Evolutionary conservation across 441 rosid species (phyloP).

Genomic region (Gossypium lobatum): DNA sequence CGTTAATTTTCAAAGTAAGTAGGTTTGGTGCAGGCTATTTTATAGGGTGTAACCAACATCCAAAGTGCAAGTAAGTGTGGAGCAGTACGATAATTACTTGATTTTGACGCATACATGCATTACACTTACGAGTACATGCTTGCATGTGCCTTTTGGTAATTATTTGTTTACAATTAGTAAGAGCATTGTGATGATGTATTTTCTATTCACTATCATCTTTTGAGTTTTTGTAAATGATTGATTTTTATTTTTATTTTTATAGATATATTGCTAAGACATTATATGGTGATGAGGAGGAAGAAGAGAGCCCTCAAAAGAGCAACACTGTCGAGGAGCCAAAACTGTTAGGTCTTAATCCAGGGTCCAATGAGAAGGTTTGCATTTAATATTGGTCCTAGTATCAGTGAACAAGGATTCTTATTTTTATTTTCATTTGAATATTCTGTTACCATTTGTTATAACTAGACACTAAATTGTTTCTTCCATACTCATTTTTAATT

Average conservation of each 20-base stretch:
- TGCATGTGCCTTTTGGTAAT: neutral
- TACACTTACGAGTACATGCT: neutral
- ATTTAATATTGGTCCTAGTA: slow-evolving; percentile 12
- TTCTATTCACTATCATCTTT: neutral
- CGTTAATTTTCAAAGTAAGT: slow-evolving; percentile 81
- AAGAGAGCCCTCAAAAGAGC: slow-evolving; percentile 39
- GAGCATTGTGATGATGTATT: neutral
- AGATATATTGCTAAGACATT: slow-evolving; percentile 85
- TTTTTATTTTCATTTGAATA: neutral
- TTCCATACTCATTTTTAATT: neutral
- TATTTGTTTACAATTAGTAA: neutral
- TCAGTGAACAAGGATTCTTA: neutral
- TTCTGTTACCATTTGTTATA: neutral
- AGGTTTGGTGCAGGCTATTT: slow-evolving; percentile 85
- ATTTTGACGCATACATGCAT: slow-evolving; percentile 1
- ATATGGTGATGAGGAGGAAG: slow-evolving; percentile 69
- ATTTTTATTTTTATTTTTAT: slow-evolving; percentile 7
- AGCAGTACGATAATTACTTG: slow-evolving; percentile 14
- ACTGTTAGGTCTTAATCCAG: slow-evolving; percentile 76
- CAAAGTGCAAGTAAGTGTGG: slow-evolving; percentile 86
- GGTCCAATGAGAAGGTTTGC: slow-evolving; percentile 84
- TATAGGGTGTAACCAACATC: slow-evolving; percentile 88
- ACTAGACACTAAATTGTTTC: neutral
- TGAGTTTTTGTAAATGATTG: slow-evolving; percentile 14
- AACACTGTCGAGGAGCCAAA: slow-evolving; percentile 63